Evolutionary conservation across 306 rosid genomes (phyloP).

Genomic region (Fragaria iinumae): DNA sequence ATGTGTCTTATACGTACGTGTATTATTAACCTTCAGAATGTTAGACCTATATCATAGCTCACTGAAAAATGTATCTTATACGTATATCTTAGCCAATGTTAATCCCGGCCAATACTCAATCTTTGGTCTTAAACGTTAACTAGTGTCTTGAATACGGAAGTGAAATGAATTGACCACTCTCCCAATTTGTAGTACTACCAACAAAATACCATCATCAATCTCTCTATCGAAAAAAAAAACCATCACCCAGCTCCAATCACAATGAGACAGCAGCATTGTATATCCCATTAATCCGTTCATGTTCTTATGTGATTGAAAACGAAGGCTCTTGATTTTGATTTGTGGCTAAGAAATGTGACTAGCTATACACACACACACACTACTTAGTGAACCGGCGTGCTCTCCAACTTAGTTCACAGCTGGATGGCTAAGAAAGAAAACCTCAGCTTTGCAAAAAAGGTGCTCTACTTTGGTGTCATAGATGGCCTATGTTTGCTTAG

Average conservation of each 20-base stretch:
- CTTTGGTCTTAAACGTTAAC: background rate
- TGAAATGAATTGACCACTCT: background rate
- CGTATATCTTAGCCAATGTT: background rate
- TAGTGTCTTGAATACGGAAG: background rate
- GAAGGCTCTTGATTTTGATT: constrained; percentile 10
- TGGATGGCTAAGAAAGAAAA: constrained; percentile 8
- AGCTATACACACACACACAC: background rate
- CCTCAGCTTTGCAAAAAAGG: background rate
- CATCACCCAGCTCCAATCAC: background rate
- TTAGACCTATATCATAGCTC: no score
- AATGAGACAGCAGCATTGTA: constrained; percentile 8
- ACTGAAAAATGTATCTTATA: background rate
- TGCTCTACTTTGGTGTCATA: background rate
- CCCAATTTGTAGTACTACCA: background rate
- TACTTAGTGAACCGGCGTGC: constrained; percentile 8
- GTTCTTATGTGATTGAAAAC: background rate
- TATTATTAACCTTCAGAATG: no score
- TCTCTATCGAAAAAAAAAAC: background rate
- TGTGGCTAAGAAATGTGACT: constrained; percentile 10
- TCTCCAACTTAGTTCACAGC: constrained; percentile 18
- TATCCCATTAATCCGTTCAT: background rate
- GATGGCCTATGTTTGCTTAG: background rate
- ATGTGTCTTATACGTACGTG: no score
- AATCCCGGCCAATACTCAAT: background rate
- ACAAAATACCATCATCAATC: background rate